phyloP scores from a whole-genome alignment of 1,284 basidiomycete species.

The Ustilago xerochloae region DNA sequence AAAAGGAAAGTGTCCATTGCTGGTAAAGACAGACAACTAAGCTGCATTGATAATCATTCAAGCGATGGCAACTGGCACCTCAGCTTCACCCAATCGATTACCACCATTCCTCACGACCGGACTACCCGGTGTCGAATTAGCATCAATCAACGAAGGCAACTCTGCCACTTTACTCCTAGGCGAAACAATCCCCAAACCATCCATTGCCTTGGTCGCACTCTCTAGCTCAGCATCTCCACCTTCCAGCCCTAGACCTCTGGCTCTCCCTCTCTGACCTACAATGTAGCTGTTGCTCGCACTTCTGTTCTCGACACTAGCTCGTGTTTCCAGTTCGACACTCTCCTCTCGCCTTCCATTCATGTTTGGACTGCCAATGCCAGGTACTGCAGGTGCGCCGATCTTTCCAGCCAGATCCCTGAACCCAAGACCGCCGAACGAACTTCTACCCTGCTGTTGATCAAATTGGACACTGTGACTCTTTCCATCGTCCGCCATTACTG shows the following conservation, averaged over 20 bases:
- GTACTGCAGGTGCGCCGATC: constrained; percentile 14
- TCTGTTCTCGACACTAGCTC: constrained; percentile 32
- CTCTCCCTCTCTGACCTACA: constrained; percentile 37
- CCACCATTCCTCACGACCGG: constrained; percentile 14
- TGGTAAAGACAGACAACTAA: neutral
- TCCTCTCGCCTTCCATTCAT: constrained; percentile 11
- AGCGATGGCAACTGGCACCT: constrained; percentile 35
- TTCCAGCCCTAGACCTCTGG: constrained; percentile 34
- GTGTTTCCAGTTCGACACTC: constrained; percentile 35
- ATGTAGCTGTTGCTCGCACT: constrained; percentile 29
- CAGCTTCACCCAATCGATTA: constrained; percentile 18
- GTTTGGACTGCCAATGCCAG: constrained; percentile 13
- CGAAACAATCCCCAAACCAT: constrained; percentile 6
- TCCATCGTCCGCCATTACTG: constrained; percentile 50
- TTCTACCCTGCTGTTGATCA: constrained; percentile 17
- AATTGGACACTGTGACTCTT: constrained; percentile 49
- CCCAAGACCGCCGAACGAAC: constrained; percentile 31
- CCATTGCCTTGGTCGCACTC: constrained; percentile 13
- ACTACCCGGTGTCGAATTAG: constrained; percentile 24
- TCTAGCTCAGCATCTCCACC: constrained; percentile 11
- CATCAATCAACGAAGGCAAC: constrained; percentile 30
- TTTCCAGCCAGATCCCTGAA: constrained; percentile 42
- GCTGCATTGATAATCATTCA: constrained; percentile 1
- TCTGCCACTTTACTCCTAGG: neutral
- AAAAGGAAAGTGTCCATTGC: neutral